A percentile compares a stretch with the other conserved stretches of the same genome.
Conservation (phyloP, 352 stramenopile genomes). For the Paralagenidium karlingii region DNA sequence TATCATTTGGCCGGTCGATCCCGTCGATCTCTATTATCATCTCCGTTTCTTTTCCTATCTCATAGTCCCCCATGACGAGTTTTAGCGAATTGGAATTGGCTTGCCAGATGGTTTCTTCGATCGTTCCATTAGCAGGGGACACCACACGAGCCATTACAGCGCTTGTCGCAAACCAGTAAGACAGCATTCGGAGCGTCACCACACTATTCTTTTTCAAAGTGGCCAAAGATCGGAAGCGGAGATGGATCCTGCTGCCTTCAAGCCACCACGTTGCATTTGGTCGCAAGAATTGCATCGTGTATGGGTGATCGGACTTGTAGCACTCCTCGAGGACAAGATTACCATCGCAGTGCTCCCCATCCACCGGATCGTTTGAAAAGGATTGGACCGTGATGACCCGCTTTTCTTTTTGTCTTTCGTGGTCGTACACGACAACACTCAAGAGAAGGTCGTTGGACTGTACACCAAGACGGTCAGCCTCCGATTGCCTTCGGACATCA, state of each 20-base stretch:
- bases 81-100: conserved; percentile 23
- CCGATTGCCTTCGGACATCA: conserved; percentile 12
- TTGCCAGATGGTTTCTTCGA: conserved; percentile 30
- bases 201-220: conserved; percentile 11
- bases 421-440: conserved; percentile 17
- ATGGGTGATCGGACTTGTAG: conserved; percentile 18
- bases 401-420: conserved; percentile 15
- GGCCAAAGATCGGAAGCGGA: no score
- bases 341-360: no score
- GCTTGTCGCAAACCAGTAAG: no score
- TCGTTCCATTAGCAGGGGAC: conserved; percentile 10
- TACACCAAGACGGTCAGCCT: conserved; percentile 6
- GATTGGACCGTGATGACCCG: conserved; percentile 33
- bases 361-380: conserved; percentile 19
- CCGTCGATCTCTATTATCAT: conserved; percentile 24
- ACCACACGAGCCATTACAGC: conserved; percentile 11
- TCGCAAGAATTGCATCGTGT: conserved; percentile 38
- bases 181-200: conserved; percentile 25
- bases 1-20: conserved; percentile 9
- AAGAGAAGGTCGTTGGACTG: conserved; percentile 24
- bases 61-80: conserved; percentile 16
- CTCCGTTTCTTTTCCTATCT: conserved; percentile 11
- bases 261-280: no score
- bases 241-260: no score
- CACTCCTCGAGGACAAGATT: conserved; percentile 12